phyloP scores from a whole-genome alignment of 202 grass and related monocot genomes.

The Panicum virgatum region DNA sequence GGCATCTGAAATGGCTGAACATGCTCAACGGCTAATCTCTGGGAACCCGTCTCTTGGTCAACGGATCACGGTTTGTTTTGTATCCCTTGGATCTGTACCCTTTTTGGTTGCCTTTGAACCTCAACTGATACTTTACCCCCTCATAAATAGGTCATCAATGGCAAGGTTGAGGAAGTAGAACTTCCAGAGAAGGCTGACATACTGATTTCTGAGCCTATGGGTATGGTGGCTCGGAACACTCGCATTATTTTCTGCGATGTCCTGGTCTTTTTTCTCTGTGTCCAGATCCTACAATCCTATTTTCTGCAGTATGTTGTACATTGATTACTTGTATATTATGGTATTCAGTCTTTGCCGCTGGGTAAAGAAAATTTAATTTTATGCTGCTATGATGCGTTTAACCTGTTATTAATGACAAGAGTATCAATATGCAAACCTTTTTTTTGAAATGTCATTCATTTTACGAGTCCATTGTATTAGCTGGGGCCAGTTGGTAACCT shows the following conservation, averaged over 20 bases:
- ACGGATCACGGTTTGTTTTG: constrained; percentile 87
- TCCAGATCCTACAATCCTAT: background rate
- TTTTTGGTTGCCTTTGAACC: constrained; percentile 17
- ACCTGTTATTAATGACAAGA: background rate
- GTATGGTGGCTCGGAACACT: constrained; percentile 39
- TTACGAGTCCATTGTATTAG: background rate
- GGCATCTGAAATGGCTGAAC: constrained; percentile 98
- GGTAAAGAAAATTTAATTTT: background rate
- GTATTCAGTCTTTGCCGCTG: background rate
- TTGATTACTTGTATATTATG: background rate
- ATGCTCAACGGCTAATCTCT: constrained; percentile 80
- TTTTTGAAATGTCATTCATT: background rate
- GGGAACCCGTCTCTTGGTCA: constrained; percentile 88
- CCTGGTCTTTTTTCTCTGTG: background rate
- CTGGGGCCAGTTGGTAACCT: background rate
- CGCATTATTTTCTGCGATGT: constrained; percentile 11
- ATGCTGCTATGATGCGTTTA: constrained; percentile 9
- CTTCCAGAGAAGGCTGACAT: constrained; percentile 99
- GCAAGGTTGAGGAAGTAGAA: constrained; percentile 97
- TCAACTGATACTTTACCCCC: background rate
- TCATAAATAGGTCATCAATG: constrained; percentile 76
- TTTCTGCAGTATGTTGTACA: constrained; percentile 13
- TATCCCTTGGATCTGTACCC: constrained; percentile 19
- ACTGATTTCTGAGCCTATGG: constrained; percentile 98
- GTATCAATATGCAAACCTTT: background rate